Evolutionary conservation across 2,329 filamentous ascomycete genomes (phyloP).

Genomic region (Pleurostoma richardsiae): DNA sequence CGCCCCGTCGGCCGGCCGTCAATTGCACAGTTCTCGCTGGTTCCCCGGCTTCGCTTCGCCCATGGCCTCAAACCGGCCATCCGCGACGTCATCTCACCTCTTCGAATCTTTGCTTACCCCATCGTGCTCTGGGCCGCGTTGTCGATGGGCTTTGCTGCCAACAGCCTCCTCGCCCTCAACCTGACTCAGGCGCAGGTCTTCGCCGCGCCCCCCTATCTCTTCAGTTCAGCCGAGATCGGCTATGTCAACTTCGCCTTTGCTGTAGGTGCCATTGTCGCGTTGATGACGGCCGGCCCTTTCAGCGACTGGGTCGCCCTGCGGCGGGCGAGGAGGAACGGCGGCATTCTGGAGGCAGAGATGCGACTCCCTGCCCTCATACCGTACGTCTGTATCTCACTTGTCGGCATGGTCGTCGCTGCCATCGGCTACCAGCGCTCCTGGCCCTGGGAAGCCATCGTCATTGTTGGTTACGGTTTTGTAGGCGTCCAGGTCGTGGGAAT

Average conservation of each 20-base stretch:
- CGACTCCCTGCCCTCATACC: conserved; percentile 33
- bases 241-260: conserved; percentile 41
- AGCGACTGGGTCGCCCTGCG: conserved; percentile 34
- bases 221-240: conserved; percentile 35
- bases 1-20: conserved; percentile 12
- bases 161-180: conserved; percentile 39
- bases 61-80: conserved; percentile 12
- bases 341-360: conserved; percentile 40
- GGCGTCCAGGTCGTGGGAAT: conserved; percentile 35
- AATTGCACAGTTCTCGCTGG: conserved; percentile 16
- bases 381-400: conserved; percentile 33
- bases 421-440: conserved; percentile 39
- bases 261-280: conserved; percentile 30
- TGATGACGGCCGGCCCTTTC: conserved; percentile 33
- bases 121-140: conserved; percentile 21
- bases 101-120: conserved; percentile 19
- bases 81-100: conserved; percentile 20
- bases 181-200: conserved; percentile 44
- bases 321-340: conserved; percentile 29
- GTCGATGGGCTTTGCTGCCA: conserved; percentile 21
- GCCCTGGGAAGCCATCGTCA: conserved; percentile 38
- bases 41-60: conserved; percentile 14
- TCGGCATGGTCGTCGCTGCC: conserved; percentile 38
- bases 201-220: conserved; percentile 36
- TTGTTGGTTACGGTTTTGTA: conserved; percentile 34